phyloP scores from a whole-genome alignment of 768 basidiomycete genomes.

The Mycena floridula region DNA sequence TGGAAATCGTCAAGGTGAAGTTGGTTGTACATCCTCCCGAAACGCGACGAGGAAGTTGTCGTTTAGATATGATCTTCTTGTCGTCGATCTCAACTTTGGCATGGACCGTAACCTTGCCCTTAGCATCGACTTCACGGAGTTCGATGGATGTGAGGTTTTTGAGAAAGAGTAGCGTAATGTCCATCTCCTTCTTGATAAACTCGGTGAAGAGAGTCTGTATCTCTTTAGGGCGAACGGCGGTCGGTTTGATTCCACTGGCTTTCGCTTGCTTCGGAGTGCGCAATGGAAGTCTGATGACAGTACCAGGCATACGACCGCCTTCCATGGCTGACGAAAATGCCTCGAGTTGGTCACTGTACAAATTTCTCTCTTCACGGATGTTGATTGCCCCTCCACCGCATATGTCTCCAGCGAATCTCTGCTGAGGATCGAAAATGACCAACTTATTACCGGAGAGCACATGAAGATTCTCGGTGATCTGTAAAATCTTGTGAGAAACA shows the following conservation, averaged over 20 bases:
- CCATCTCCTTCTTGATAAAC: slow-evolving; percentile 19
- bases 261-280: slow-evolving; percentile 12
- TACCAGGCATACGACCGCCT: slow-evolving; percentile 8
- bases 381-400: slow-evolving; percentile 13
- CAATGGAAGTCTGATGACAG: slow-evolving; percentile 26
- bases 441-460: slow-evolving; percentile 19
- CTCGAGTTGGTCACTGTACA: slow-evolving; percentile 15
- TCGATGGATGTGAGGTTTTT: slow-evolving; percentile 19
- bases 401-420: slow-evolving; percentile 5
- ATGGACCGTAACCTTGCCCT: slow-evolving; percentile 10
- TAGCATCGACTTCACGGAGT: slow-evolving; percentile 14
- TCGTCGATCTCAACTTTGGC: no score
- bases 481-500: neutral
- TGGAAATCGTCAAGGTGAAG: neutral
- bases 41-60: no score
- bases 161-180: slow-evolving; percentile 20
- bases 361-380: slow-evolving; percentile 3
- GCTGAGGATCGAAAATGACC: slow-evolving; percentile 24
- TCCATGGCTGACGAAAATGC: slow-evolving; percentile 11
- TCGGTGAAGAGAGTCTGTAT: slow-evolving; percentile 15
- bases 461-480: slow-evolving; percentile 26
- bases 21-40: neutral
- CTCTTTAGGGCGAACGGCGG: slow-evolving; percentile 6
- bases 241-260: slow-evolving; percentile 8
- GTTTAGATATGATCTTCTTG: no score